Percentiles rank a stretch among this genome's conserved stretches.
These are phyloP conservation scores for Kodamaea sp. DNA, from an alignment of 1,139 yeast genomes.

Conservation along the genomic window DNA sequence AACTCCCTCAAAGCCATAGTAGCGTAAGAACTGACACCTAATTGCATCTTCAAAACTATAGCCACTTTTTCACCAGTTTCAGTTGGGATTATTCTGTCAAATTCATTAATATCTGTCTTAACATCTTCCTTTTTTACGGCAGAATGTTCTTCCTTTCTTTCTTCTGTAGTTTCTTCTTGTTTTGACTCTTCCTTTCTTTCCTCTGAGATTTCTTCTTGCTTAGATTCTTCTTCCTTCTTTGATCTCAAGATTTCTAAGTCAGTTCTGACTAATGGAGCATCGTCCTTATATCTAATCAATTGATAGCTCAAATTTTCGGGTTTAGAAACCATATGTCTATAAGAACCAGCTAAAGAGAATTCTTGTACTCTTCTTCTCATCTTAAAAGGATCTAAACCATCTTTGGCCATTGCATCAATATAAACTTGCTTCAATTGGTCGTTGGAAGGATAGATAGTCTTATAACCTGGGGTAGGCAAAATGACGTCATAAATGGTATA, in stretches of 20 bases:
- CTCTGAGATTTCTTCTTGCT: constrained; percentile 9
- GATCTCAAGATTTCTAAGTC: constrained; percentile 66
- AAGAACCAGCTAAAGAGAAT: constrained; percentile 88
- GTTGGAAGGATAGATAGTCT: constrained; percentile 75
- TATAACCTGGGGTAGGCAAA: constrained; percentile 93
- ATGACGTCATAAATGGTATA: constrained; percentile 80
- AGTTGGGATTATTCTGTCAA: constrained; percentile 22
- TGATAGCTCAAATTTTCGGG: constrained; percentile 65
- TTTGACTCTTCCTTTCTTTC: constrained; percentile 12
- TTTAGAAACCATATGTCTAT: constrained; percentile 69
- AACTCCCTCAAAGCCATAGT: constrained; percentile 96
- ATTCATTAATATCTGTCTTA: constrained; percentile 23
- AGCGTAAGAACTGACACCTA: constrained; percentile 89
- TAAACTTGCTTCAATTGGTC: constrained; percentile 59
- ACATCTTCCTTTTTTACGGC: constrained; percentile 19
- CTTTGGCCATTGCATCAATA: constrained; percentile 69
- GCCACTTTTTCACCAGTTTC: constrained; percentile 53
- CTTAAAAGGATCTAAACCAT: constrained; percentile 75
- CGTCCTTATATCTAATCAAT: constrained; percentile 57
- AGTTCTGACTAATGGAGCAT: constrained; percentile 73
- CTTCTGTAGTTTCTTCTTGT: constrained; percentile 8
- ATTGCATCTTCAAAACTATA: constrained; percentile 68
- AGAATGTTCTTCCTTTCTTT: background rate
- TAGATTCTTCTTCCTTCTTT: constrained; percentile 29
- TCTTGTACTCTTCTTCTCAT: constrained; percentile 86